Conservation (phyloP, 2,329 filamentous ascomycete genomes). For the Curvularia eragrostidis region DNA sequence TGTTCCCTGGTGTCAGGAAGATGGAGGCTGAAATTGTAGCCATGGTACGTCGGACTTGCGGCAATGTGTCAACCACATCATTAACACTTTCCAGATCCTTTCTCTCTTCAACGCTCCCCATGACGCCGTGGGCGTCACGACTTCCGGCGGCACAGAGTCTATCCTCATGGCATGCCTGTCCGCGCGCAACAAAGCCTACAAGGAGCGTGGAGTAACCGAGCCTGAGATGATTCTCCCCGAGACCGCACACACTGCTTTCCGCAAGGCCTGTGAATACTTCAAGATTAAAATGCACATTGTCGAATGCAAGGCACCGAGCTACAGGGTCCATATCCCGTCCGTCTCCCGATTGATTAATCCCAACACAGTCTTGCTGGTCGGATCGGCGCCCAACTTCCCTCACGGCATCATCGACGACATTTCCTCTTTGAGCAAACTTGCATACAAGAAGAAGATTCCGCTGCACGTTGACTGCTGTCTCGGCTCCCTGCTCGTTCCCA, state of each 20-base stretch:
- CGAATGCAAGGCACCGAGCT: constrained; percentile 79
- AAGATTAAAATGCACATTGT: constrained; percentile 94
- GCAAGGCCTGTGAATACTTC: constrained; percentile 94
- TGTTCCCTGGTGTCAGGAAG: constrained; percentile 96
- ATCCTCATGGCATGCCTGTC: constrained; percentile 95
- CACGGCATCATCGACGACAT: constrained; percentile 99
- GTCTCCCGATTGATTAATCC: constrained; percentile 88
- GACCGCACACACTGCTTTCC: constrained; percentile 95
- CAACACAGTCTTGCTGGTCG: constrained; percentile 92
- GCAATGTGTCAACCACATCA: neutral
- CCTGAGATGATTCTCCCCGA: constrained; percentile 98
- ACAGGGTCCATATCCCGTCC: constrained; percentile 80
- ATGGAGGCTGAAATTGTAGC: constrained; percentile 99
- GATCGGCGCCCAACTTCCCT: constrained; percentile 95
- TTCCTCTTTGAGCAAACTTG: constrained; percentile 79
- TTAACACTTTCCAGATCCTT: constrained; percentile 58
- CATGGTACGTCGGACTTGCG: constrained; percentile 71
- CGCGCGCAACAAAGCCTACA: constrained; percentile 85
- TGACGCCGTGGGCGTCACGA: constrained; percentile 86
- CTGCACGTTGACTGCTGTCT: constrained; percentile 98
- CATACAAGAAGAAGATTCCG: constrained; percentile 77
- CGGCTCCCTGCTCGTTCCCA: constrained; percentile 91
- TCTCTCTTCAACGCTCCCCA: constrained; percentile 86
- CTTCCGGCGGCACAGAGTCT: constrained; percentile 92
- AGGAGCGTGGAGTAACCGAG: constrained; percentile 85